Conservation (phyloP, 2,329 filamentous ascomycete species). For the Coniochaeta ligniaria region DNA sequence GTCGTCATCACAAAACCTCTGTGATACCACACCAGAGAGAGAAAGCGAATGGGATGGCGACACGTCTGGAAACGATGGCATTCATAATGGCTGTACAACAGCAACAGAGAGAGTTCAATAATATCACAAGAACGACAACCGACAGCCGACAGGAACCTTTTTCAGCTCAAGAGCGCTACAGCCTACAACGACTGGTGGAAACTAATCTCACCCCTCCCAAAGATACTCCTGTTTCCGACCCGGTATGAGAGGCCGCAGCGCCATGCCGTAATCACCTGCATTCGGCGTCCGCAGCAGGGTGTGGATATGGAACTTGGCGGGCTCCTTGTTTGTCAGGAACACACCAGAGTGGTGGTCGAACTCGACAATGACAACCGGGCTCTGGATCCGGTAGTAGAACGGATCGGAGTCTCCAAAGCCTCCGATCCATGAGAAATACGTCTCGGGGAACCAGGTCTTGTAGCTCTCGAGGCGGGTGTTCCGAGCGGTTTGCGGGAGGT, state of each 20-base stretch:
- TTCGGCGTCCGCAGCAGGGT: slow-evolving; percentile 68
- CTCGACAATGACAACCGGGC: slow-evolving; percentile 66
- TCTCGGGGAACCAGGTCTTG: slow-evolving; percentile 54
- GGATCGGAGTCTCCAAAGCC: slow-evolving; percentile 58
- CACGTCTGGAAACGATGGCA: not conserved
- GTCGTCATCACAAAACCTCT: too few species aligned
- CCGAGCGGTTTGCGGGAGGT: slow-evolving; percentile 52
- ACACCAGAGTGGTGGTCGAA: slow-evolving; percentile 78
- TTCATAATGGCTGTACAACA: too few species aligned
- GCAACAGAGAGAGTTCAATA: not conserved
- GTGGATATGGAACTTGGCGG: slow-evolving; percentile 74
- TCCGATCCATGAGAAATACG: slow-evolving; percentile 76
- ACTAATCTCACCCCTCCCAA: slow-evolving; percentile 25
- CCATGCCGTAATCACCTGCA: slow-evolving; percentile 66
- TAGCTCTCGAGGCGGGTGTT: slow-evolving; percentile 47
- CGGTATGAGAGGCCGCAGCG: slow-evolving; percentile 30
- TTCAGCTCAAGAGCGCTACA: not conserved
- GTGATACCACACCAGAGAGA: not conserved
- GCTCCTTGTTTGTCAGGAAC: slow-evolving; percentile 65
- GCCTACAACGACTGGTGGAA: not conserved
- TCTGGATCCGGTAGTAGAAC: slow-evolving; percentile 75
- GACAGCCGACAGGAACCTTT: too few species aligned
- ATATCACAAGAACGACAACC: not conserved
- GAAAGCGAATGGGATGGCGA: not conserved
- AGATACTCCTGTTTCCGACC: slow-evolving; percentile 29